These are phyloP conservation scores for Cutaneotrichosporon mucoides DNA, from an alignment of 1,284 basidiomycete species.

Conservation along the genomic window DNA sequence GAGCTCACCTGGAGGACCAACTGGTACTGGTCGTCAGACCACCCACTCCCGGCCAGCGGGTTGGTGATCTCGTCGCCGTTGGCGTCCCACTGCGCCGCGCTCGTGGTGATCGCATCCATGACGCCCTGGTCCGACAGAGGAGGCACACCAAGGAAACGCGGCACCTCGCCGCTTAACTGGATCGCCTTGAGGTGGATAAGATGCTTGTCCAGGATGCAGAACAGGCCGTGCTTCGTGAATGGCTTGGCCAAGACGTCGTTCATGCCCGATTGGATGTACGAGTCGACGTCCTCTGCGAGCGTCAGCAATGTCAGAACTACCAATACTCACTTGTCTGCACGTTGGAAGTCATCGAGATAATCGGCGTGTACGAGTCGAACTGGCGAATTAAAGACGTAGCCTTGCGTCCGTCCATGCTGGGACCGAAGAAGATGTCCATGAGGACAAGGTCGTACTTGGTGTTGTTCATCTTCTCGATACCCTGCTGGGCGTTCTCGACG, in stretches of 20 bases:
- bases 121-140: conserved; percentile 62
- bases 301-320: conserved; percentile 4
- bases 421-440: conserved; percentile 63
- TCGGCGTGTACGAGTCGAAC: conserved; percentile 83
- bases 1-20: conserved; percentile 36
- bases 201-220: conserved; percentile 95
- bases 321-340: conserved; percentile 61
- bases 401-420: conserved; percentile 46
- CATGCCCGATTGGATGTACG: conserved; percentile 61
- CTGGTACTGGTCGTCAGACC: conserved; percentile 45
- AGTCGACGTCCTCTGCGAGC: conserved; percentile 45
- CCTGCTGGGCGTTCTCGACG: conserved; percentile 85
- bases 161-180: conserved; percentile 65
- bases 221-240: conserved; percentile 84
- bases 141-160: conserved; percentile 67
- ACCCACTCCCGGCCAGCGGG: conserved; percentile 44
- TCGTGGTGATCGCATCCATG: conserved; percentile 48
- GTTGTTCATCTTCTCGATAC: conserved; percentile 92
- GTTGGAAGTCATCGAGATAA: conserved; percentile 95
- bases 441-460: conserved; percentile 89
- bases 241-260: conserved; percentile 95
- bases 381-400: conserved; percentile 90
- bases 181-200: conserved; percentile 87
- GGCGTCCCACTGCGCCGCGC: conserved; percentile 27
- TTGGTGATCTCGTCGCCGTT: conserved; percentile 30